Percentiles rank a stretch among this genome's conserved stretches.
These are phyloP conservation scores for Elaeis guineensis DNA, from an alignment of 176 grass and related monocot species.

Conservation along the genomic window DNA sequence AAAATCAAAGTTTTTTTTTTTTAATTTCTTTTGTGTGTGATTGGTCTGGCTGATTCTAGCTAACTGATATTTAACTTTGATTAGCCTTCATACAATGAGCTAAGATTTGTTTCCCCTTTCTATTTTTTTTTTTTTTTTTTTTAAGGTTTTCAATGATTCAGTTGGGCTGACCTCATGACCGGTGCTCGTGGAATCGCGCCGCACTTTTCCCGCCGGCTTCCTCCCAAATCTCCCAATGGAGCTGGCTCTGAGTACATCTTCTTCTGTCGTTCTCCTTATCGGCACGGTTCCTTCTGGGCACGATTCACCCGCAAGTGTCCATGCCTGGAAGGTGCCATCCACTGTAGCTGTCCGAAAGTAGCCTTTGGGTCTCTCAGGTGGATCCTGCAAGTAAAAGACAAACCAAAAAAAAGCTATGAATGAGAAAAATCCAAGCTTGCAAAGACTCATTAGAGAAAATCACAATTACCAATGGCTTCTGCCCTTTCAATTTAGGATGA, in stretches of 20 bases:
- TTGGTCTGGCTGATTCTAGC: too few species aligned
- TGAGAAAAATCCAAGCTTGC: too few species aligned
- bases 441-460: too few species aligned
- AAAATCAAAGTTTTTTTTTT: too few species aligned
- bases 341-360: conserved; percentile 10
- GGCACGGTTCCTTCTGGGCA: conserved; percentile 61
- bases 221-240: conserved; percentile 53
- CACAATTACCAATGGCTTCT: conserved; percentile 37
- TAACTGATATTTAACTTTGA: too few species aligned
- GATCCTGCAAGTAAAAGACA: conserved; percentile 32
- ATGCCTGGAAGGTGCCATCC: conserved; percentile 26
- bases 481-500: conserved; percentile 40
- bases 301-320: conserved; percentile 46
- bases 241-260: conserved; percentile 51
- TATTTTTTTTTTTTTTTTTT: too few species aligned
- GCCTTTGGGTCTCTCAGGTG: conserved; percentile 59
- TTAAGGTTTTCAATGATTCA: too few species aligned
- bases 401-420: too few species aligned
- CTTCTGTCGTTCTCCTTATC: conserved; percentile 44
- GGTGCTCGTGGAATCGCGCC: conserved; percentile 41
- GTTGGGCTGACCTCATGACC: conserved; percentile 52
- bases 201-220: conserved; percentile 29
- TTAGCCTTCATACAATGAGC: too few species aligned
- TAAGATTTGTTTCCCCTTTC: too few species aligned
- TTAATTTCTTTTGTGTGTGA: too few species aligned